phyloP scores from a whole-genome alignment of 345 rosid genomes.

The Gossypium arboreum region DNA sequence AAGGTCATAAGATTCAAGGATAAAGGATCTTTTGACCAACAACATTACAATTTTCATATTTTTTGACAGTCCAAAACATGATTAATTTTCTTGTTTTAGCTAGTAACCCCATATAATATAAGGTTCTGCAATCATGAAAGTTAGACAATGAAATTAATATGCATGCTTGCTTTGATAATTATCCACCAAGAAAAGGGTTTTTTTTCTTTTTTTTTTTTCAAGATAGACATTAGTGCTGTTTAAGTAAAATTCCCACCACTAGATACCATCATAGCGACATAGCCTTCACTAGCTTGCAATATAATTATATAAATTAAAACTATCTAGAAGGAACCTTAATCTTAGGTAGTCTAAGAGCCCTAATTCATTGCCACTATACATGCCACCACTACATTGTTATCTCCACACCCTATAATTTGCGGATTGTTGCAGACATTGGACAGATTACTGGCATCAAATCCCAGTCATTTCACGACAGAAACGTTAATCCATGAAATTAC shows the following conservation, averaged over 20 bases:
- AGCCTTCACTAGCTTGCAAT: background rate
- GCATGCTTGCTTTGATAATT: background rate
- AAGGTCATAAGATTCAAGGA: background rate
- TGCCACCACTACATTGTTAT: conserved; percentile 52
- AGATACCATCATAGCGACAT: background rate
- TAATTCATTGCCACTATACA: conserved; percentile 18
- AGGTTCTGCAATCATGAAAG: background rate
- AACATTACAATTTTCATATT: too few relatives aligned
- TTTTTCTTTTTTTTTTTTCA: background rate
- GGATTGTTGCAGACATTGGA: conserved; percentile 30
- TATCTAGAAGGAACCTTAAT: conserved; percentile 17
- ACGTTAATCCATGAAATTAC: background rate
- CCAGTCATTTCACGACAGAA: background rate
- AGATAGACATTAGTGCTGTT: background rate
- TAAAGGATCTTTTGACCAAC: background rate
- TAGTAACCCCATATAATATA: background rate
- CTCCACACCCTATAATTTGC: conserved; percentile 29
- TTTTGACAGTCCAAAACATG: too few relatives aligned
- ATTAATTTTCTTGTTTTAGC: too few relatives aligned
- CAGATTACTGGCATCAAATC: background rate
- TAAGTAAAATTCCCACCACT: background rate
- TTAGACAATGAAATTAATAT: background rate
- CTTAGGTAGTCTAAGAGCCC: conserved; percentile 4
- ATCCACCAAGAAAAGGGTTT: background rate
- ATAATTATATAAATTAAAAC: background rate